Evolutionary conservation across 225 moss, liverwort and hornwort genomes (phyloP), one percentile per base, ranked within the genome.

Genomic region (Physcomitrellopsis africana): DNA sequence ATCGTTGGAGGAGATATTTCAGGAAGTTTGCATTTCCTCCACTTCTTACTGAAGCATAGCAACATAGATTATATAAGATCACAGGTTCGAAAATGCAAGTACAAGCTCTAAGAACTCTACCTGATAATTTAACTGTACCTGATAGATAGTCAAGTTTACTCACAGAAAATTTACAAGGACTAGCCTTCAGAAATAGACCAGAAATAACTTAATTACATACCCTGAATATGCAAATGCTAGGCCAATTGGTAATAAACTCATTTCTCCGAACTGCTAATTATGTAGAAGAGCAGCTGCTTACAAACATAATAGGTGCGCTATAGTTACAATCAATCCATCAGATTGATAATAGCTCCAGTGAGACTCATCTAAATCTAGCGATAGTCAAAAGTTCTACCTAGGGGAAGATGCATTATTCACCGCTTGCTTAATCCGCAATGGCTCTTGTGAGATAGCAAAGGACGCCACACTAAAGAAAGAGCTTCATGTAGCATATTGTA

Each of bases 11-110:
- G 66, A 82, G 69, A 43, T 72, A 72, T 71, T 60, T 86, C 86
- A 65, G 86, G 82, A 77, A 82, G 79, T 75, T 86, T 86, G 16
- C 79, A 75, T 80, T 86, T 86, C 67, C 86, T 82, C 70, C 86
- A 76, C 72, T 86, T 86, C 76, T 86, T 86, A 77, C 86, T 86
- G 82, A 56, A 78, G 75, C 57, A 81, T 60, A 2, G 52, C 74
- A 70, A 74, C 43, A 58, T 57, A 72, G 48, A 69, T 23, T 47
- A 74, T 49, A 66, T 76, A 46, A 72, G 81, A 23, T 60, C 48
- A 66, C 11, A 54, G 43, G n/a, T 59, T 46, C 58, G 46, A 60
- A 65, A 3, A 43, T 46, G 53, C 18, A 41, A 48, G 15, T 12
- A 10, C 37, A 23, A 23, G 46, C 69, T 58, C 23, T 65, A 51